Evolutionary conservation across 768 basidiomycete genomes (phyloP), one percentile per base, ranked within the genome.

Genomic region (Kwoniella dejecticola): DNA sequence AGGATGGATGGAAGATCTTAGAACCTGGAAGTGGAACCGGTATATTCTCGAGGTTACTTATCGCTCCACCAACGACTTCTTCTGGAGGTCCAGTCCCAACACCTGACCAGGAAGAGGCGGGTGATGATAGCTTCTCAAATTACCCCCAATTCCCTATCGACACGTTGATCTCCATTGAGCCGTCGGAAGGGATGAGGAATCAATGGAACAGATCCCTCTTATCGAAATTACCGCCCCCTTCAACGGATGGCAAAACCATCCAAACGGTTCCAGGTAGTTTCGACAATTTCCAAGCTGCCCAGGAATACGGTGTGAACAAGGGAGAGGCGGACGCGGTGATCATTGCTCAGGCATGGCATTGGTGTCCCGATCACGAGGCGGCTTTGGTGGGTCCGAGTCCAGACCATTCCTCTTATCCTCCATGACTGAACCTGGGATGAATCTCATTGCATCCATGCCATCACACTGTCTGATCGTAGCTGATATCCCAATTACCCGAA

Each of bases 11-110:
- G 50, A 63, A 47, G 36, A 67, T 76, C 46, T 47, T 57, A 66
- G 91, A 89, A 72, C 83, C 90, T 30, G 92, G 91, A 11, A 81
- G 88, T 4, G 92, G 92, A 24, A 93, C 91, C 1, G 92, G 92
- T 13, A 86, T 96, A 56, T 95, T 93, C 77, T 90, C 91, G 11
- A 85, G 90, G 10, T 87, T 90, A 2, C 77, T 95, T 23, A 81
- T 94, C 3, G 72, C 27, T 33, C 73, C 76, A 1, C 12, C 81
- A 82, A n/a, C n/a, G n/a, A n/a, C n/a, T n/a, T n/a, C n/a, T n/a
- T n/a, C n/a, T n/a, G n/a, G n/a, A n/a, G n/a, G n/a, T n/a, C n/a
- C n/a, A n/a, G n/a, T n/a, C n/a, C n/a, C n/a, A n/a, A n/a, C n/a
- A n/a, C n/a, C n/a, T n/a, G n/a, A n/a, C n/a, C n/a, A n/a, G n/a